phyloP scores from a whole-genome alignment of 2,329 filamentous ascomycete species.

The Fusarium stilboides region DNA sequence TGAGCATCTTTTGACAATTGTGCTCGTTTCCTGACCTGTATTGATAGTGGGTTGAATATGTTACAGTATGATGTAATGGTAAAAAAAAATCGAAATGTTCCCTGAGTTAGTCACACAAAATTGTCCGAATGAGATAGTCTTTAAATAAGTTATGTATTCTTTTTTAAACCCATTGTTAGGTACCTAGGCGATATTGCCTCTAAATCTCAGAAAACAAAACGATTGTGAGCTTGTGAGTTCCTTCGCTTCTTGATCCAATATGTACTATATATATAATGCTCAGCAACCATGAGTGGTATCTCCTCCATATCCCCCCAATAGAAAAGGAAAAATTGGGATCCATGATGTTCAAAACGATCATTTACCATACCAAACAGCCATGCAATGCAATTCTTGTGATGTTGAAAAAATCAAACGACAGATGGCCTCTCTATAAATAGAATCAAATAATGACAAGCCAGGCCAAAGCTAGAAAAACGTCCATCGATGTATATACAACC shows the following conservation, averaged over 20 bases:
- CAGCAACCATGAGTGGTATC: constrained; percentile 44
- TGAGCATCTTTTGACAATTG: not conserved
- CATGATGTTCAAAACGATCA: constrained; percentile 34
- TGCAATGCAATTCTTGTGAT: constrained; percentile 46
- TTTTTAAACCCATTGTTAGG: constrained; percentile 8
- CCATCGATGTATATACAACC: constrained; percentile 43
- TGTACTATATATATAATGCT: constrained; percentile 37
- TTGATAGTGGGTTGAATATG: no score
- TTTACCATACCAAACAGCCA: constrained; percentile 36
- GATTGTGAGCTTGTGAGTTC: constrained; percentile 34
- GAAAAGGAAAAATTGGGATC: constrained; percentile 30
- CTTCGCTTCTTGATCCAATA: constrained; percentile 34
- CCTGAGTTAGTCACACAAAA: not conserved
- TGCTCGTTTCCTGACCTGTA: not conserved
- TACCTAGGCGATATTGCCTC: constrained; percentile 11
- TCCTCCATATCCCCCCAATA: constrained; percentile 42
- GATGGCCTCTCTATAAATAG: constrained; percentile 34
- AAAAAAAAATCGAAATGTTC: not conserved
- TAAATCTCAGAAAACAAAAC: constrained; percentile 31
- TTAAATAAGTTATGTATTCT: constrained; percentile 21
- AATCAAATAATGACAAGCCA: constrained; percentile 29
- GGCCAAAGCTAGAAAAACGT: constrained; percentile 23
- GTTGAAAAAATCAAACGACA: constrained; percentile 29
- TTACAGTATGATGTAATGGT: not conserved
- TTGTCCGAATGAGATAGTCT: not conserved